A percentile compares a stretch with the other conserved stretches of the same genome.
These are phyloP conservation scores for Populus alba DNA, from an alignment of 345 rosid genomes.

Conservation along the genomic window DNA sequence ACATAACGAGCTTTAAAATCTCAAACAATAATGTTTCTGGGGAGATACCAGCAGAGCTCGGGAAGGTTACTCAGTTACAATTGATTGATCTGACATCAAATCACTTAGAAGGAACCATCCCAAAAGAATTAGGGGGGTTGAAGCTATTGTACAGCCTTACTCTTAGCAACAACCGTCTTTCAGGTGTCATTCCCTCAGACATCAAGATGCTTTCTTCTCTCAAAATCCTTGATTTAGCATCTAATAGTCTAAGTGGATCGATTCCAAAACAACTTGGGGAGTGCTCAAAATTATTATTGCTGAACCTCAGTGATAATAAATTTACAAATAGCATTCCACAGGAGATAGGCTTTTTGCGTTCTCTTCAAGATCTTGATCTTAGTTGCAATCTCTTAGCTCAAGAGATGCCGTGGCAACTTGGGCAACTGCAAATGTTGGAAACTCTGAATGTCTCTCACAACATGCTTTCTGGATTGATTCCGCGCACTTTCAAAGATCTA, in stretches of 20 bases:
- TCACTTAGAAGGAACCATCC: not conserved
- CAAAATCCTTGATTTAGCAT: too few species aligned
- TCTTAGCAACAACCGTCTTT: constrained; percentile 2
- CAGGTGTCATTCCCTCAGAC: not conserved
- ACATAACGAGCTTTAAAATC: not conserved
- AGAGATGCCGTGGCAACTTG: constrained; percentile 6
- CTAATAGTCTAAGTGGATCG: constrained; percentile 1
- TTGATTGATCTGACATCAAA: too few species aligned
- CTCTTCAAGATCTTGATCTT: not conserved
- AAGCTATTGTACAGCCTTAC: not conserved
- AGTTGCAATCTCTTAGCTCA: not conserved
- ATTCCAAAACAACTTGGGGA: constrained; percentile 9
- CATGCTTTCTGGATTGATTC: constrained; percentile 3
- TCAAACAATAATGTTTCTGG: not conserved
- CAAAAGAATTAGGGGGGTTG: not conserved
- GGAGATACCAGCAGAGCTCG: not conserved
- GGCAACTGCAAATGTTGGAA: too few species aligned
- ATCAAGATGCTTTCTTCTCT: not conserved
- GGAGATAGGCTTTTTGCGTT: not conserved
- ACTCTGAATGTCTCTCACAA: not conserved
- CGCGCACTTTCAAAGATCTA: not conserved
- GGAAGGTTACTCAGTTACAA: too few species aligned
- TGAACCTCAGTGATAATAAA: constrained; percentile 3
- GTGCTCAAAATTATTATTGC: not conserved
- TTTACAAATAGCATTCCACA: not conserved